These are phyloP conservation scores for Aspergillus leporis DNA, from an alignment of 495 filamentous ascomycete genomes.

Conservation along the genomic window DNA sequence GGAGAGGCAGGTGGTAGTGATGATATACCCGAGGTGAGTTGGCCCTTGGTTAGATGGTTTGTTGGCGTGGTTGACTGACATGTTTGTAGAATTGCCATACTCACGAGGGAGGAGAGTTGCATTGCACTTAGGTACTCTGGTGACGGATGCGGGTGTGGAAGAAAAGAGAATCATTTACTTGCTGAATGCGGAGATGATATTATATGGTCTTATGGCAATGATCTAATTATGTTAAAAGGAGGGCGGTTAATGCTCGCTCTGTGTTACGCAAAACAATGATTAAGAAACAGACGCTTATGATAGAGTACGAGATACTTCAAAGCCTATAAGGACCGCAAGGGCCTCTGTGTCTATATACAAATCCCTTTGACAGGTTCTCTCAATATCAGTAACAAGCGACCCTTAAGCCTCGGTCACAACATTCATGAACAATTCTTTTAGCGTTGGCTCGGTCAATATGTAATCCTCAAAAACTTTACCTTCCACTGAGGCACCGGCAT, in stretches of 20 bases:
- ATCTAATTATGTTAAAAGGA: too few species aligned
- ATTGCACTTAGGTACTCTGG: constrained; percentile 23
- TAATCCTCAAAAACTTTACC: constrained; percentile 13
- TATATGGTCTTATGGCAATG: too few species aligned
- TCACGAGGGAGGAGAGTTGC: constrained; percentile 34
- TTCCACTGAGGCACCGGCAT: too few species aligned
- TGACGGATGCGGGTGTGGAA: not conserved
- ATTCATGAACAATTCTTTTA: constrained; percentile 12
- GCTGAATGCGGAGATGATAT: not conserved
- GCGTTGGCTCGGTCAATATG: constrained; percentile 8
- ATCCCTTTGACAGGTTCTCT: too few species aligned
- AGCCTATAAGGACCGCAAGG: too few species aligned
- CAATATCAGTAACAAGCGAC: not conserved
- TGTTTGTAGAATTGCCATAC: constrained; percentile 31
- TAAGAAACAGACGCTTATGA: too few species aligned
- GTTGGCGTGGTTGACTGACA: constrained; percentile 5
- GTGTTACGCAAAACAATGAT: too few species aligned
- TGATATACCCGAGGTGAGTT: constrained; percentile 28
- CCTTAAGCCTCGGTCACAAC: constrained; percentile 7
- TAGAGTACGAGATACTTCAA: too few species aligned
- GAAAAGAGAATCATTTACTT: not conserved
- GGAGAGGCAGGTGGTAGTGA: constrained; percentile 13
- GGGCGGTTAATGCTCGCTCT: too few species aligned
- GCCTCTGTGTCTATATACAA: too few species aligned
- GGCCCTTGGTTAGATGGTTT: too few species aligned